Percentiles rank a stretch among this genome's conserved stretches.
phyloP scores from a whole-genome alignment of 768 basidiomycete genomes.

The Termitomyces sp. region DNA sequence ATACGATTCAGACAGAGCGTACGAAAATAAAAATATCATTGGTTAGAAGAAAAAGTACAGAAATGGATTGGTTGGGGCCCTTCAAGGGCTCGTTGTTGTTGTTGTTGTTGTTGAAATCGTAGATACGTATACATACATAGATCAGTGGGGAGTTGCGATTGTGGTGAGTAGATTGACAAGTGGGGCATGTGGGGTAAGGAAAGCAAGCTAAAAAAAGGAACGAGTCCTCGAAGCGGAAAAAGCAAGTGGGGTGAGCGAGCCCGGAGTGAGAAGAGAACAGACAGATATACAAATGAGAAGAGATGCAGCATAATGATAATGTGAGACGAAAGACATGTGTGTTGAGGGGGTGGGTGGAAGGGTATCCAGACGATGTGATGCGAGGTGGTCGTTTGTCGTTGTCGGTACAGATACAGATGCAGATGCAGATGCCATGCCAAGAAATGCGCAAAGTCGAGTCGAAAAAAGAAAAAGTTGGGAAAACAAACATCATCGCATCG shows the following conservation, averaged over 20 bases:
- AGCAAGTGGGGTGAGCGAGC: background rate
- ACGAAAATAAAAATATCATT: background rate
- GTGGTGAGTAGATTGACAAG: background rate
- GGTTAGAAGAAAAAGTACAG: background rate
- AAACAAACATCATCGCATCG: conserved; percentile 13
- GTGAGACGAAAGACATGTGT: too few species aligned
- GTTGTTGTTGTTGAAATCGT: too few species aligned
- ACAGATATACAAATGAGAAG: background rate
- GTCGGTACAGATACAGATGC: background rate
- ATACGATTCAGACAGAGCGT: too few species aligned
- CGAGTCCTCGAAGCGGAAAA: background rate
- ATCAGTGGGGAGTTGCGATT: background rate
- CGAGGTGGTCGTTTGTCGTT: background rate
- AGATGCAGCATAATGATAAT: background rate
- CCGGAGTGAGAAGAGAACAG: background rate
- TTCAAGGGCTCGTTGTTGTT: background rate
- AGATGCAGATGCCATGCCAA: conserved; percentile 1
- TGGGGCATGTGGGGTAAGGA: too few species aligned
- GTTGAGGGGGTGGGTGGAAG: background rate
- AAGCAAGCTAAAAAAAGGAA: background rate
- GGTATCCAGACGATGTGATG: background rate
- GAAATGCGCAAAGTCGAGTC: background rate
- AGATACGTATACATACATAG: conserved; percentile 1
- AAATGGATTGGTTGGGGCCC: background rate
- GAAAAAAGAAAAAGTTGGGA: too few species aligned